Evolutionary conservation across 208 protist species (phyloP).

Genomic region (Porcisia hertigi): DNA sequence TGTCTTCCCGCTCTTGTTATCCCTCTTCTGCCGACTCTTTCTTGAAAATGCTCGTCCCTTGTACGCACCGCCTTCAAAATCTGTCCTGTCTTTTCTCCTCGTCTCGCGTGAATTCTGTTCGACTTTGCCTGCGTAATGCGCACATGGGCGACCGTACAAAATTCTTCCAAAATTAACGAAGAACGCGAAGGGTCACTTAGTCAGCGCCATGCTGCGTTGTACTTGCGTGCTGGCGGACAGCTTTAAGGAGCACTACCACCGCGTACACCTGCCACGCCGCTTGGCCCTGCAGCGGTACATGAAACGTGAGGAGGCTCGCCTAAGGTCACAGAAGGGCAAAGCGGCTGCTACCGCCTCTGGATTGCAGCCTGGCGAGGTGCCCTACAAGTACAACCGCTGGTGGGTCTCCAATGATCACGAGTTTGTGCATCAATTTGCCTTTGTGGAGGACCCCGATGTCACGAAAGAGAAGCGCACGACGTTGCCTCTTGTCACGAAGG

Average conservation of each 20-base stretch:
- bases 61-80: no score
- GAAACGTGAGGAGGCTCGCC: slow-evolving; percentile 43
- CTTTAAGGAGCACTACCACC: slow-evolving; percentile 92
- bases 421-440: slow-evolving; percentile 88
- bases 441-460: slow-evolving; percentile 88
- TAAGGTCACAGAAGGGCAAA: slow-evolving; percentile 24
- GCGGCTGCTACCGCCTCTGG: slow-evolving; percentile 9
- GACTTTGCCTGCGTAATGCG: neutral
- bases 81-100: no score
- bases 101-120: neutral
- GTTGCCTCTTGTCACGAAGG: slow-evolving; percentile 73
- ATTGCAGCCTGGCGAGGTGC: slow-evolving; percentile 37
- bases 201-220: slow-evolving; percentile 56
- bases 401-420: slow-evolving; percentile 91
- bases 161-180: neutral
- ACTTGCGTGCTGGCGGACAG: slow-evolving; percentile 57
- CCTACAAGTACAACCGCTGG: slow-evolving; percentile 91
- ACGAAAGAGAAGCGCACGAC: slow-evolving; percentile 57
- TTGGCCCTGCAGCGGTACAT: slow-evolving; percentile 80
- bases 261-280: slow-evolving; percentile 80
- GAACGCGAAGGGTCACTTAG: no score
- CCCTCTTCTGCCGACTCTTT: no score
- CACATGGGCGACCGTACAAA: neutral
- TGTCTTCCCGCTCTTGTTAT: no score
- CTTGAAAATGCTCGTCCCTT: no score